Evolutionary conservation across 139 green algal species (phyloP).

Genomic region (Chlorella sp.): DNA sequence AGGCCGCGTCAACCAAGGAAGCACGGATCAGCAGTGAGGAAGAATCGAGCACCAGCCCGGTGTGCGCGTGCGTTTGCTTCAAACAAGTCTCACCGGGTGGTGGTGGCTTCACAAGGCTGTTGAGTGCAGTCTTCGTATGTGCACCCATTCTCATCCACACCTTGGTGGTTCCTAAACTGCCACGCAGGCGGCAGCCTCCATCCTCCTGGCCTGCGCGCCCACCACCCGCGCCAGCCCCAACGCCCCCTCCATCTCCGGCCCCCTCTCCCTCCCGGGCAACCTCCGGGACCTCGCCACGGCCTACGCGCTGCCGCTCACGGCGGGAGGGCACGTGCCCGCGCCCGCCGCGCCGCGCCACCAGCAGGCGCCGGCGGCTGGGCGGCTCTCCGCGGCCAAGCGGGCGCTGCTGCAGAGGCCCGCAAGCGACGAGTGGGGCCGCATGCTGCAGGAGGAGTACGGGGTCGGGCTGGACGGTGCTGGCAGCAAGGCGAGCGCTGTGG

Average conservation of each 20-base stretch:
- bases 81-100: neutral
- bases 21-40: too few species aligned
- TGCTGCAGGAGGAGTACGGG: slow-evolving; percentile 4
- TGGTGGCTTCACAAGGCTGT: neutral
- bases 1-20: too few species aligned
- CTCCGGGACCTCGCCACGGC: slow-evolving; percentile 33
- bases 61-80: too few species aligned
- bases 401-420: neutral
- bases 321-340: slow-evolving; percentile 25
- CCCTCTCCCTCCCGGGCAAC: slow-evolving; percentile 13
- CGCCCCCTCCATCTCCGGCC: slow-evolving; percentile 12
- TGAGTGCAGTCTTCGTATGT: neutral
- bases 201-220: slow-evolving; percentile 2
- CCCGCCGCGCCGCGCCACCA: slow-evolving; percentile 43
- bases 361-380: neutral
- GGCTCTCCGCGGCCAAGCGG: neutral
- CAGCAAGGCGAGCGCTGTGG: neutral
- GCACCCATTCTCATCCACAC: neutral
- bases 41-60: too few species aligned
- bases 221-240: neutral
- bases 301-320: slow-evolving; percentile 44
- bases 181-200: slow-evolving; percentile 12
- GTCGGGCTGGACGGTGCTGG: neutral
- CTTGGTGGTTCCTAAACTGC: neutral
- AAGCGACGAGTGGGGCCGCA: slow-evolving; percentile 4